phyloP scores from a whole-genome alignment of 176 grass and related monocot species.

The Triticum monococcum region DNA sequence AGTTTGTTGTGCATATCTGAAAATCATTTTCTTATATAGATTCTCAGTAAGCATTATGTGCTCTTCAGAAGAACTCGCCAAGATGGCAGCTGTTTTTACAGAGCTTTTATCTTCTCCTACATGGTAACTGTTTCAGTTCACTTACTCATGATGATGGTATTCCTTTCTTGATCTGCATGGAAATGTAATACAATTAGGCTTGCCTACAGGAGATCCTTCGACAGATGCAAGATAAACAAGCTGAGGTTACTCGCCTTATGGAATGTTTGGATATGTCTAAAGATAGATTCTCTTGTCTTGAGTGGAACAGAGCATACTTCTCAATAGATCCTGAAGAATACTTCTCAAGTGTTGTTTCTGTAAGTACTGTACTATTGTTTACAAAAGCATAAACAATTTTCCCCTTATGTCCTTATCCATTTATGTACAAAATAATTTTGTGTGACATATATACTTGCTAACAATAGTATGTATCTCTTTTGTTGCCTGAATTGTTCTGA shows the following conservation, averaged over 20 bases:
- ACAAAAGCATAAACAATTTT: background rate
- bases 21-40: constrained; percentile 6
- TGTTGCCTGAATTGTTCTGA: background rate
- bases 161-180: background rate
- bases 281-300: background rate
- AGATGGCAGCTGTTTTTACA: constrained; percentile 30
- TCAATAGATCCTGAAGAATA: background rate
- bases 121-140: constrained; percentile 23
- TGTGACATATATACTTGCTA: background rate
- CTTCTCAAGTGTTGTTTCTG: background rate
- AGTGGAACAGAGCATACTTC: background rate
- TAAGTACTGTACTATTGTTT: background rate
- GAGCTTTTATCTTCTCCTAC: constrained; percentile 32
- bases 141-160: background rate
- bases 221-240: constrained; percentile 10
- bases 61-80: constrained; percentile 11
- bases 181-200: background rate
- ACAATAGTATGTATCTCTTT: background rate
- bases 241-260: constrained; percentile 7
- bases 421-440: background rate
- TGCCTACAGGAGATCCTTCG: constrained; percentile 27
- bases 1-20: background rate
- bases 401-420: background rate
- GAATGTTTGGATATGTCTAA: background rate
- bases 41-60: constrained; percentile 27